A percentile compares a stretch with the other conserved stretches of the same genome.
phyloP scores from a whole-genome alignment of 2,329 filamentous ascomycete genomes.

The Teratosphaeria nubilosa region DNA sequence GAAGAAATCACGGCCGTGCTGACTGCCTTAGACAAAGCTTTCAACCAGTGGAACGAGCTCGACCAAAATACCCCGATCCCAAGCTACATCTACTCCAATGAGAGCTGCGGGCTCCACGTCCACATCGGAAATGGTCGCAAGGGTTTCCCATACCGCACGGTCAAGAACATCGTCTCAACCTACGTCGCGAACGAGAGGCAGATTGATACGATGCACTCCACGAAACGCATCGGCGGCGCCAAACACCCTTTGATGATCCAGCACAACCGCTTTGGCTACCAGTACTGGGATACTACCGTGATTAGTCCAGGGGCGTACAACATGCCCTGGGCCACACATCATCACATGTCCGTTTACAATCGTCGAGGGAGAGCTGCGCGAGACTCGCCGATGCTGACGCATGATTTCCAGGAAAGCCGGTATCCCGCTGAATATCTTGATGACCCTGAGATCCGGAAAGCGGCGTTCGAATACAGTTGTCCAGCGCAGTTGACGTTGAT shows the following conservation, averaged over 20 bases:
- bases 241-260: background rate
- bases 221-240: conserved; percentile 9
- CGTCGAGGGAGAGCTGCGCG: background rate
- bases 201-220: conserved; percentile 18
- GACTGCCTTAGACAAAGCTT: conserved; percentile 5
- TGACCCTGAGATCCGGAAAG: background rate
- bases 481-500: conserved; percentile 6
- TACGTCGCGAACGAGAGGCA: conserved; percentile 20
- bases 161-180: conserved; percentile 22
- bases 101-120: conserved; percentile 19
- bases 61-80: conserved; percentile 3
- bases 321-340: conserved; percentile 5
- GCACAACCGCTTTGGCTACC: background rate
- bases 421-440: background rate
- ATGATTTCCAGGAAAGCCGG: background rate
- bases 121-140: conserved; percentile 21
- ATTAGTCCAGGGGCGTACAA: conserved; percentile 3
- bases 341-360: background rate
- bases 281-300: background rate
- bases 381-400: background rate
- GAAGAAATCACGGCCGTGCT: conserved; percentile 11
- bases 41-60: conserved; percentile 1
- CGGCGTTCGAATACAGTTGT: conserved; percentile 3
- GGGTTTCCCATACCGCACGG: conserved; percentile 13
- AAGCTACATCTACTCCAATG: conserved; percentile 13